Conservation (phyloP, 495 filamentous ascomycete genomes). For the Peziza echinospora region DNA sequence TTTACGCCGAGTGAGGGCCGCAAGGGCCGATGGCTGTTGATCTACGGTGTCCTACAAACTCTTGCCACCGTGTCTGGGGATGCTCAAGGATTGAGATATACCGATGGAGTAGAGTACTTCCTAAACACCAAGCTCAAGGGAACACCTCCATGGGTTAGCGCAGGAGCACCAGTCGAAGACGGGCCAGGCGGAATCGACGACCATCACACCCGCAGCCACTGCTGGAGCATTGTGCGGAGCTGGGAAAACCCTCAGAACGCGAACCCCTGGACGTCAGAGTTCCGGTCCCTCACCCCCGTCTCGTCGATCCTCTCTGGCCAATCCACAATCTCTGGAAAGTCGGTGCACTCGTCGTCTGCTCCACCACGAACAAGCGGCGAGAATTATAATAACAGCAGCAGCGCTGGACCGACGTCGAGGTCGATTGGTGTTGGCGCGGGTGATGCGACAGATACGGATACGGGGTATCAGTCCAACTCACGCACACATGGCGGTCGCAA, state of each 20-base stretch:
- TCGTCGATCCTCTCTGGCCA: not conserved
- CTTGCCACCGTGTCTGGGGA: slow-evolving; percentile 48
- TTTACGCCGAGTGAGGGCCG: slow-evolving; percentile 37
- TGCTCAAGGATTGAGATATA: slow-evolving; percentile 35
- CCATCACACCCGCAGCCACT: slow-evolving; percentile 35
- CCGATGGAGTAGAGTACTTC: slow-evolving; percentile 40
- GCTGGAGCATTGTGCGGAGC: slow-evolving; percentile 31
- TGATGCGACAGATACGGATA: not conserved
- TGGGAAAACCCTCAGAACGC: slow-evolving; percentile 20
- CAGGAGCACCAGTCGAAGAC: slow-evolving; percentile 16
- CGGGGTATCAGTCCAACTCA: not conserved
- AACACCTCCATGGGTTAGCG: slow-evolving; percentile 35
- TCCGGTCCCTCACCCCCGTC: not conserved
- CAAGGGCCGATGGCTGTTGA: slow-evolving; percentile 47
- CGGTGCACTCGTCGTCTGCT: no score
- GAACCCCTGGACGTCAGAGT: no score
- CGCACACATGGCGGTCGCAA: not conserved
- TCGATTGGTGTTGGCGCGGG: not conserved
- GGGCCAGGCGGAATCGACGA: slow-evolving; percentile 12
- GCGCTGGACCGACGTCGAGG: not conserved
- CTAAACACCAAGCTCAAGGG: slow-evolving; percentile 36
- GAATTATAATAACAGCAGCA: not conserved
- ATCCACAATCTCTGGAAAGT: no score
- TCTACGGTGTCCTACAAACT: slow-evolving; percentile 51
- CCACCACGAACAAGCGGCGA: not conserved